These are phyloP conservation scores for Fusarium phyllophilum DNA, from an alignment of 2,329 filamentous ascomycete species.

Conservation along the genomic window DNA sequence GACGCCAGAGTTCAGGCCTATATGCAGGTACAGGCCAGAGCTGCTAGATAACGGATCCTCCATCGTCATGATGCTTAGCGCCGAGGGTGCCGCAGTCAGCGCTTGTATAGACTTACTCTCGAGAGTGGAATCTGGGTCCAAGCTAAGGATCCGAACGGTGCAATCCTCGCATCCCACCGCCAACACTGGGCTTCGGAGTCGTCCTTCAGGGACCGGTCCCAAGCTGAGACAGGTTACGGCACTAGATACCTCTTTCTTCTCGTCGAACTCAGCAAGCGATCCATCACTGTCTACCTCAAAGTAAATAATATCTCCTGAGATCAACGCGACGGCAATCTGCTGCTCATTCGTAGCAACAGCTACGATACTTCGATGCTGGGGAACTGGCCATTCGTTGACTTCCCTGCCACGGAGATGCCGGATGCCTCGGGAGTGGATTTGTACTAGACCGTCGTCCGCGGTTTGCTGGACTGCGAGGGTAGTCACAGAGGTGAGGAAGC, in stretches of 20 bases:
- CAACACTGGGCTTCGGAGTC: constrained; percentile 87
- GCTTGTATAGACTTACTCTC: constrained; percentile 96
- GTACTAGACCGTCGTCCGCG: constrained; percentile 91
- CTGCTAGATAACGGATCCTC: constrained; percentile 89
- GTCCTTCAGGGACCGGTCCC: constrained; percentile 90
- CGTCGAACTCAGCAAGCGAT: constrained; percentile 90
- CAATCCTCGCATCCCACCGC: constrained; percentile 97
- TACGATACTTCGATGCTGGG: constrained; percentile 93
- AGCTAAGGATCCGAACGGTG: constrained; percentile 89
- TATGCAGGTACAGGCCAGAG: constrained; percentile 92
- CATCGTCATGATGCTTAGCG: constrained; percentile 93
- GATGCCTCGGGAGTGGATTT: constrained; percentile 94
- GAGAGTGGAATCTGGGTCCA: constrained; percentile 88
- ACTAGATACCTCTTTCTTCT: constrained; percentile 92
- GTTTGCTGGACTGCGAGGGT: constrained; percentile 94
- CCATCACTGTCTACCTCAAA: constrained; percentile 97
- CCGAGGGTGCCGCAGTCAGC: constrained; percentile 87
- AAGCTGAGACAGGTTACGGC: constrained; percentile 94
- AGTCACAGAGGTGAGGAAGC: constrained; percentile 87
- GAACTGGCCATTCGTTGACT: constrained; percentile 92
- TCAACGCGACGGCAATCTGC: constrained; percentile 92
- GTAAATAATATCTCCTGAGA: constrained; percentile 95
- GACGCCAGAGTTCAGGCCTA: constrained; percentile 93
- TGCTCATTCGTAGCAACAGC: constrained; percentile 92
- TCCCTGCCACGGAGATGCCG: constrained; percentile 82